phyloP scores from a whole-genome alignment of 805 yeast genomes.

The Cyberlindnera maritima region DNA sequence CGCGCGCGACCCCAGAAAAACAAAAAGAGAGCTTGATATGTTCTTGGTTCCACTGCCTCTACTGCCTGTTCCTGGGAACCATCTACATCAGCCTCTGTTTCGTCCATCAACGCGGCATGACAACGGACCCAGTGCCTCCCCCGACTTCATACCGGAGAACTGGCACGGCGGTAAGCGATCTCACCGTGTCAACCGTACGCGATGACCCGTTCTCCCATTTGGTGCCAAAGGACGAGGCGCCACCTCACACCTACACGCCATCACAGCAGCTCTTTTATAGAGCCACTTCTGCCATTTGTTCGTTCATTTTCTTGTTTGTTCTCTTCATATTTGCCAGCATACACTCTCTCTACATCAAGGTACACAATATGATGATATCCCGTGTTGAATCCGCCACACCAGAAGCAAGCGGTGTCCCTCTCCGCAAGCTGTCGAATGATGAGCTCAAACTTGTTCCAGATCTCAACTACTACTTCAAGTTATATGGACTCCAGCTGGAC shows the following conservation, averaged over 20 bases:
- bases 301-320: slow-evolving; percentile 13
- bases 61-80: too few species aligned
- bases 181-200: neutral
- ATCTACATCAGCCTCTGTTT: too few species aligned
- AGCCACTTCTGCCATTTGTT: slow-evolving; percentile 15
- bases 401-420: neutral
- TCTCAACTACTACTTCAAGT: slow-evolving; percentile 63
- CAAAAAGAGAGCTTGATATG: too few species aligned
- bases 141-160: neutral
- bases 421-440: slow-evolving; percentile 17
- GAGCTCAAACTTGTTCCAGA: slow-evolving; percentile 46
- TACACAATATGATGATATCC: neutral
- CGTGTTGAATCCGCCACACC: neutral
- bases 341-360: neutral
- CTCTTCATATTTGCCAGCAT: slow-evolving; percentile 18
- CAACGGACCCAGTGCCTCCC: neutral
- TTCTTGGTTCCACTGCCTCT: too few species aligned
- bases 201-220: slow-evolving; percentile 8
- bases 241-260: neutral
- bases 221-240: slow-evolving; percentile 9
- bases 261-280: slow-evolving; percentile 4
- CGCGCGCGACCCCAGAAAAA: too few species aligned
- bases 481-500: slow-evolving; percentile 57
- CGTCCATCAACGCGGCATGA: too few species aligned
- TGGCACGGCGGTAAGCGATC: neutral